Evolutionary conservation across 2,329 filamentous ascomycete species (phyloP), one percentile per base, ranked within the genome.

Genomic region (Tolypocladium inflatum): DNA sequence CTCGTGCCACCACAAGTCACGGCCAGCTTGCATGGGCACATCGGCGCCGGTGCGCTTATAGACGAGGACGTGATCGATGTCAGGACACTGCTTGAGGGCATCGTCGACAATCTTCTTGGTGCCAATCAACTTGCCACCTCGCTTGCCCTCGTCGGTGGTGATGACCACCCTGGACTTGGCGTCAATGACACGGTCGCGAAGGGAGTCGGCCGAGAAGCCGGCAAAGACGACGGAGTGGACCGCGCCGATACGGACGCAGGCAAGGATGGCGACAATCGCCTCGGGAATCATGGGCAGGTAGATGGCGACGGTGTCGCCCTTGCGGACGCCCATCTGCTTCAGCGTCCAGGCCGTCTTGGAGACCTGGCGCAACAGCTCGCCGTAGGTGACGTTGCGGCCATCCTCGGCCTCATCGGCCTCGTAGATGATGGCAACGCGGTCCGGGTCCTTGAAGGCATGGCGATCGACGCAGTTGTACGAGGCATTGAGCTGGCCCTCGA

Each of bases 31-130:
- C 89, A 89, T 93, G 63, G 93, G 92, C 23, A 97, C 87, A 56
- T 97, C 91, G 54, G 91, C 87, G 56, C 93, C 93, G 42, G 94
- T 99, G 67, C 94, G 89, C 83, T 96, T 93, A 82, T 87, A 97
- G 58, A 99, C 94, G 43, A 99, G 81, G 66, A 90, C 90, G 74
- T 89, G 85, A 48, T 80, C 84, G 63, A 99, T 89, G 66, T 90
- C 87, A 21, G 93, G 93, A 76, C 93, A 97, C 76, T 96, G 91
- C 81, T 94, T 96, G 61, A 99, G 83, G 42, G 93, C 93, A 71
- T 97, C 94, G 70, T 99, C 94, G 65, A 97, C 94, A 71, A 99
- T 97, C 81, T 96, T 96, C 86, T 99, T 97, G 68, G 93, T 97
- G 68, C 90, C 90, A 71, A 99, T 97, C 68, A 95, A 76, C 81